Evolutionary conservation across 192 early-diverging fungal genomes (phyloP).

Genomic region (Lobosporangium transversale): DNA sequence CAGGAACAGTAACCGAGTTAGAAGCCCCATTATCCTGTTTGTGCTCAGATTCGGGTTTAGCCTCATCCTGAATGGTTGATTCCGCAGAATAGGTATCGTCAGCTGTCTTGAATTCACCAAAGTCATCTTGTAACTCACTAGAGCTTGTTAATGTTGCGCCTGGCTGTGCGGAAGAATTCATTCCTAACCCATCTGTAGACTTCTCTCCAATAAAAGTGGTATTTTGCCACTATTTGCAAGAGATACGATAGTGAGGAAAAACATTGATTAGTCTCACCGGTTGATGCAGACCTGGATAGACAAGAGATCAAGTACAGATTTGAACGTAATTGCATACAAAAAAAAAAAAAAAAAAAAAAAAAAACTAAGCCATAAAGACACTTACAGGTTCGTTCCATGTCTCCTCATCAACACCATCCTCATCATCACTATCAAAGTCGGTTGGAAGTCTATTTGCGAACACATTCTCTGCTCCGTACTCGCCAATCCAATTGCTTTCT

Average conservation of each 20-base stretch:
- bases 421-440: slow-evolving; percentile 49
- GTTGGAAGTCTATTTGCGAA: slow-evolving; percentile 13
- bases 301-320: no score
- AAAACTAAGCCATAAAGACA: background rate
- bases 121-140: slow-evolving; percentile 8
- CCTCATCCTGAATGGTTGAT: no score
- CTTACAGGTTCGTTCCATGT: slow-evolving; percentile 20
- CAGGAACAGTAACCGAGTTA: background rate
- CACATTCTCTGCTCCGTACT: slow-evolving; percentile 46
- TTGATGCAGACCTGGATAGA: no score
- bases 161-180: background rate
- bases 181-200: no score
- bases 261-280: no score
- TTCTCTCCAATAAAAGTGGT: no score
- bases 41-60: no score
- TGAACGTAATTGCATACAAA: no score
- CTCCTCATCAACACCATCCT: slow-evolving; percentile 45
- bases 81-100: background rate
- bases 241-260: no score
- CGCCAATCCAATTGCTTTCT: slow-evolving; percentile 61
- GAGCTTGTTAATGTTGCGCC: slow-evolving; percentile 11
- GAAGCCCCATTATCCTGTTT: background rate
- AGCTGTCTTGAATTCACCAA: slow-evolving; percentile 14
- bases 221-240: no score
- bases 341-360: no score